Conservation (phyloP, 225 moss, liverwort and hornwort genomes). For the Pseudoscleropodium purum region DNA sequence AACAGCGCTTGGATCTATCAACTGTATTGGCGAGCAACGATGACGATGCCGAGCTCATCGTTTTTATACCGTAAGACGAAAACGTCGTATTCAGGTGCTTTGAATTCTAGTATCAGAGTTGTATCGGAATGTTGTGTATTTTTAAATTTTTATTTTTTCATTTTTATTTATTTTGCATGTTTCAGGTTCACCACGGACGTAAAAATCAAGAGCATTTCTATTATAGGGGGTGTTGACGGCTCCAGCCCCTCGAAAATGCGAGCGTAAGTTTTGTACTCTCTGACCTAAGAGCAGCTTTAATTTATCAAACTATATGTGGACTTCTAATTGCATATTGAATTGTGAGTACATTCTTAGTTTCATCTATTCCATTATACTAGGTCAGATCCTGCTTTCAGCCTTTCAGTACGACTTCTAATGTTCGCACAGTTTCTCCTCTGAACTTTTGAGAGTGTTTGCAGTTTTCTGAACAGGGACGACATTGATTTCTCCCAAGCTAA, state of each 20-base stretch:
- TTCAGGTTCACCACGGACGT: slow-evolving; percentile 77
- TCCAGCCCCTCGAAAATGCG: slow-evolving; percentile 89
- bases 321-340: background rate
- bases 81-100: background rate
- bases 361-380: background rate
- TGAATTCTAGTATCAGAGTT: background rate
- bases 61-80: slow-evolving; percentile 61
- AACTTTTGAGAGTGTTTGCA: slow-evolving; percentile 5
- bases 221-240: slow-evolving; percentile 64
- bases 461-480: slow-evolving; percentile 74
- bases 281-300: background rate
- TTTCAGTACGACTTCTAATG: background rate
- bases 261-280: slow-evolving; percentile 19
- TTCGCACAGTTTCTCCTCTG: background rate
- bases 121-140: background rate
- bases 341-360: background rate
- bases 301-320: background rate
- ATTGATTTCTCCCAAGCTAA: slow-evolving; percentile 86
- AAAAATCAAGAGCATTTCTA: slow-evolving; percentile 82
- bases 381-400: background rate
- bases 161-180: background rate
- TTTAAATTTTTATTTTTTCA: background rate
- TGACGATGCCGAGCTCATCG: slow-evolving; percentile 80
- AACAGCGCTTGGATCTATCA: slow-evolving; percentile 62
- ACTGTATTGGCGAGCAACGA: slow-evolving; percentile 69